Percentiles rank a stretch among this genome's conserved stretches.
Conservation (phyloP, 305 asterid species). For the Ajuga reptans region DNA sequence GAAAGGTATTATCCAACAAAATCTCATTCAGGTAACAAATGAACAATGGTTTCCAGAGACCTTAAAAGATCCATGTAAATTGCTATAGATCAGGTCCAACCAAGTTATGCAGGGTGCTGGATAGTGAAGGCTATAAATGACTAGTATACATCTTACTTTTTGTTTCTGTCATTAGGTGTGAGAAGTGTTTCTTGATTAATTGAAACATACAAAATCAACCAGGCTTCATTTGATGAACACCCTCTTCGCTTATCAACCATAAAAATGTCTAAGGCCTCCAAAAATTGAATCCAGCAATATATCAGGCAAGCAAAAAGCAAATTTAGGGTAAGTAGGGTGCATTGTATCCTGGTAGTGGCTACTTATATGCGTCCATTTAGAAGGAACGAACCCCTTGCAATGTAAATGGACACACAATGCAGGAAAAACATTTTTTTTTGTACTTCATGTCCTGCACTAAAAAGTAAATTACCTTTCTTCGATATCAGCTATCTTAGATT, state of each 20-base stretch:
- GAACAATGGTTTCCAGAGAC: neutral
- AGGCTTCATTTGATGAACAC: neutral
- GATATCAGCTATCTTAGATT: conserved; percentile 44
- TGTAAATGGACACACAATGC: conserved; percentile 4
- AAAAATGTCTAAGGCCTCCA: neutral
- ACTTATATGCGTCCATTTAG: neutral
- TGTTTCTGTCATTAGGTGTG: neutral
- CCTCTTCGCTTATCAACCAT: neutral
- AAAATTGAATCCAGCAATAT: neutral
- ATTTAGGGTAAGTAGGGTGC: neutral
- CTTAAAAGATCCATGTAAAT: neutral
- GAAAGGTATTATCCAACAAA: neutral
- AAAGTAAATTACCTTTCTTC: conserved; percentile 56
- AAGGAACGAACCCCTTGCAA: neutral
- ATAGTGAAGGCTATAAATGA: neutral
- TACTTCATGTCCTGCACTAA: conserved; percentile 9
- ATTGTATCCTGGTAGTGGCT: neutral
- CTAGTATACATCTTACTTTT: neutral
- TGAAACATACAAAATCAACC: no score
- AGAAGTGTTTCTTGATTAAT: no score
- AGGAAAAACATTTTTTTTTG: neutral
- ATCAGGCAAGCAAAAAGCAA: neutral
- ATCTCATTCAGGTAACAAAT: neutral
- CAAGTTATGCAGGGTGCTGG: neutral
- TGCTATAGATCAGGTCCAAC: neutral